Evolutionary conservation across 345 rosid genomes (phyloP), one percentile per base, ranked within the genome.

Genomic region (Acer yangbiense): DNA sequence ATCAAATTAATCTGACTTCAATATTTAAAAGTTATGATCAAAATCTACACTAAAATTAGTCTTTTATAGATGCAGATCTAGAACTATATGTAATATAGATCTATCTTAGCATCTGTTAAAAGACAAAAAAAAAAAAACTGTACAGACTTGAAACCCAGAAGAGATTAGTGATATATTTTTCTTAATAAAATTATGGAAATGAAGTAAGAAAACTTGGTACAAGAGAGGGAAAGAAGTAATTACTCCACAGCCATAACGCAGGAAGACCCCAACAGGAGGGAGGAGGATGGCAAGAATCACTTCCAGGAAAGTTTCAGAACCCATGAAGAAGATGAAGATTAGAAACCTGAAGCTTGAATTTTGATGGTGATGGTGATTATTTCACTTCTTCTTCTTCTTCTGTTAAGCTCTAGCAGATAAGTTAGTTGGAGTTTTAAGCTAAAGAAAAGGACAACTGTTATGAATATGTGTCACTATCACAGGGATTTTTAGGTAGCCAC

Each of bases 211-310:
- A 29, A 70, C 10, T 17, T 23, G 35, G 3, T 43, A 46, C 50
- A 46, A 41, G 43, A 9, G 39, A 63, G 5, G 18, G n/a, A 20
- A 32, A 67, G 71, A 54, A 66, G 32, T 21, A 58, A 77, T 78
- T 89, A 95, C 99, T 81, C 96, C 96, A 77, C 92, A 91, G 54
- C 93, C 98, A 85, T 88, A 95, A 44, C 98, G 94, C n/a, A 95
- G 92, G 79, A 95, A 95, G 78, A 95, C 96, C 0, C 99, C 98
- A 41, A 95, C 93, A 9, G 98, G 99, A 25, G 99, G 99, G 1
- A 92, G 75, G 62, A 95, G 88, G 75, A 95, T 95, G 41, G 99
- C 97, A 9, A 95, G 84, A 72, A 95, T 55, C 75, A 95, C 88
- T 86, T 95, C 98, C 11, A 95, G 27, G 75, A 93, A 90, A 1